Conservation (phyloP, 2,329 filamentous ascomycete genomes). For the Fusarium nodosum region DNA sequence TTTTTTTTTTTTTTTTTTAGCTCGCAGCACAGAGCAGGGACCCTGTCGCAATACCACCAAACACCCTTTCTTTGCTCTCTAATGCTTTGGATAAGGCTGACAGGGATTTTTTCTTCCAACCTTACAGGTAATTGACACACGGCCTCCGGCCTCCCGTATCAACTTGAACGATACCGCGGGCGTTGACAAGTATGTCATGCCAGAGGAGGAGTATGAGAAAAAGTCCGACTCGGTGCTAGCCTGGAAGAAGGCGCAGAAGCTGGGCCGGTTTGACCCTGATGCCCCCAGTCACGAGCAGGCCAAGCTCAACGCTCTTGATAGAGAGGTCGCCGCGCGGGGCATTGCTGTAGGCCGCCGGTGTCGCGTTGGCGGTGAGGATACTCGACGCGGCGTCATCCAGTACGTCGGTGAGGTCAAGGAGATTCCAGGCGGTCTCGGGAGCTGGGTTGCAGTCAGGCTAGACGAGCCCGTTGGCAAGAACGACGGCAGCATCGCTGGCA, state of each 20-base stretch:
- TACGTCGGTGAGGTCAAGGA: constrained; percentile 82
- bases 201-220: constrained; percentile 85
- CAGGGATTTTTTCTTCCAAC: constrained; percentile 40
- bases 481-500: constrained; percentile 77
- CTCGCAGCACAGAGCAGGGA: constrained; percentile 13
- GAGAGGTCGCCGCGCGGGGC: constrained; percentile 78
- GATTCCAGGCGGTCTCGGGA: constrained; percentile 73
- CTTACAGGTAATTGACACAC: constrained; percentile 80
- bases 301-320: constrained; percentile 75
- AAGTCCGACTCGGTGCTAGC: constrained; percentile 90
- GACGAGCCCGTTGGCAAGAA: constrained; percentile 89
- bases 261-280: constrained; percentile 94
- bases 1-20: constrained; percentile 21
- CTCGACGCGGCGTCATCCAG: constrained; percentile 75
- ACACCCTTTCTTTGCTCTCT: constrained; percentile 27
- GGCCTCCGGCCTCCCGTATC: constrained; percentile 79
- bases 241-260: constrained; percentile 94
- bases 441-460: constrained; percentile 81
- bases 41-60: constrained; percentile 28
- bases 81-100: constrained; percentile 50
- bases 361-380: constrained; percentile 75
- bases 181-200: constrained; percentile 92
- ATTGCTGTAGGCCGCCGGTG: constrained; percentile 74
- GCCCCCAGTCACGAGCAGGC: constrained; percentile 80
- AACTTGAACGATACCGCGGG: constrained; percentile 86